phyloP scores from a whole-genome alignment of 2,329 filamentous ascomycete genomes.

The Epichloe sylvatica region DNA sequence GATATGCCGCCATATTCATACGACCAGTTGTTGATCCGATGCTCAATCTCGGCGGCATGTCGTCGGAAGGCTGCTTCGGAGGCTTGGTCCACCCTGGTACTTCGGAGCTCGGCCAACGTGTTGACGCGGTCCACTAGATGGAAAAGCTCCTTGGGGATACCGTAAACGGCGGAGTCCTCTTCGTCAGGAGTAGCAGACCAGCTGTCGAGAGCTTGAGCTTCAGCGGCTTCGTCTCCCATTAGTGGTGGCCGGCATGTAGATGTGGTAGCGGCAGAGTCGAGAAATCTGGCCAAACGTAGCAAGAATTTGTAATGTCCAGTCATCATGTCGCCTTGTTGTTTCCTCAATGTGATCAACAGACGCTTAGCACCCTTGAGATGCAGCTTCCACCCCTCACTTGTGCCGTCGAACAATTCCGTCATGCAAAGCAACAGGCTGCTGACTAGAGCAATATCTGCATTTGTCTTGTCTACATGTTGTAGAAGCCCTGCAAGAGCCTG shows the following conservation, averaged over 20 bases:
- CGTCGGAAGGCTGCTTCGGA: slow-evolving; percentile 19
- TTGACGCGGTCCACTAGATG: slow-evolving; percentile 21
- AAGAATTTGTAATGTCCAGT: slow-evolving; percentile 27
- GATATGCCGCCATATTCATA: slow-evolving; percentile 16
- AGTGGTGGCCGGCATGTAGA: slow-evolving; percentile 21
- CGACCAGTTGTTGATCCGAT: slow-evolving; percentile 25
- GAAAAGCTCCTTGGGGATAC: slow-evolving; percentile 23
- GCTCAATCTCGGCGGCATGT: slow-evolving; percentile 17
- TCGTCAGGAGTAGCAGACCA: slow-evolving; percentile 14
- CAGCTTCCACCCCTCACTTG: slow-evolving; percentile 27
- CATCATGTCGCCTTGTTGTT: slow-evolving; percentile 17
- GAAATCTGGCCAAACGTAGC: slow-evolving; percentile 18
- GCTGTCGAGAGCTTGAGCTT: slow-evolving; percentile 15
- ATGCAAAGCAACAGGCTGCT: slow-evolving; percentile 28
- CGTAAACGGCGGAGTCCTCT: slow-evolving; percentile 21
- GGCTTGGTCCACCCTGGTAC: slow-evolving; percentile 15
- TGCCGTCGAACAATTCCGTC: slow-evolving; percentile 29
- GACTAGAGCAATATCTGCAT: slow-evolving; percentile 22
- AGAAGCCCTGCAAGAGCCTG: slow-evolving; percentile 18
- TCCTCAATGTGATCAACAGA: slow-evolving; percentile 20
- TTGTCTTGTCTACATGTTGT: slow-evolving; percentile 20
- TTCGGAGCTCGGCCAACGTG: slow-evolving; percentile 19
- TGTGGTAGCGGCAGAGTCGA: slow-evolving; percentile 21
- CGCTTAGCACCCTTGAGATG: slow-evolving; percentile 28
- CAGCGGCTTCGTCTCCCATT: slow-evolving; percentile 19